Evolutionary conservation across 1,139 yeast genomes (phyloP), one percentile per base, ranked within the genome.

Genomic region (Lodderomyces metapsilosis): DNA sequence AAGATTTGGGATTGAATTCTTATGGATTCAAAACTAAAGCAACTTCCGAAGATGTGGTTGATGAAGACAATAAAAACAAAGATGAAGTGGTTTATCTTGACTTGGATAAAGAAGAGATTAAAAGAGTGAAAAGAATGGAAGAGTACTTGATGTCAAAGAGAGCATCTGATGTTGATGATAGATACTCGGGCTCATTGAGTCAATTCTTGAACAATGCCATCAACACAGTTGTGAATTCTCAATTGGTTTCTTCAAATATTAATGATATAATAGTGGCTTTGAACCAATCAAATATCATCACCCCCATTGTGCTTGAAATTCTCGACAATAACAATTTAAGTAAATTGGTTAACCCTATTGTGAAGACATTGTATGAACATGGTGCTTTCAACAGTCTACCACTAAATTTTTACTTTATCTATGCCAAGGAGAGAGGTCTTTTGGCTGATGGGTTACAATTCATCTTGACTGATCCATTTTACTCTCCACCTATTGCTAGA

Each of bases 361-460:
- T 56, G 3, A 43, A 44, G 12, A 59, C 59, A 25, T 50, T 71
- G 17, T 69, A 70, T 49, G 48, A 62, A 20, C 55, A 59, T 25
- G 75, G 74, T 3, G 67, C 57, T 1, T 59, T 71, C 36, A 55
- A 66, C 48, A 51, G 54, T 21, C 41, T 67, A 33, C 68, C 67
- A 44, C 33, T 61, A 15, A 52, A 58, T 39, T 39, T 47, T 2
- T 50, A 51, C 42, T 66, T 46, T 43, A 48, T 45, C 4, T 33
- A 54, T 16, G 58, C 59, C 18, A 71, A 68, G 48, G 56, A 59
- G 38, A 38, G 48, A 4, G 53, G 55, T 2, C 12, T 47, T 1
- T 48, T 71, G 40, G 48, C 63, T 16, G 51, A 61, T 38, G 52
- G 50, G 0, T 46, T 64, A 6, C 64, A 71, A 46, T 36, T 18